These are phyloP conservation scores for Penicillium sp. DNA, from an alignment of 2,329 filamentous ascomycete genomes.

Conservation along the genomic window DNA sequence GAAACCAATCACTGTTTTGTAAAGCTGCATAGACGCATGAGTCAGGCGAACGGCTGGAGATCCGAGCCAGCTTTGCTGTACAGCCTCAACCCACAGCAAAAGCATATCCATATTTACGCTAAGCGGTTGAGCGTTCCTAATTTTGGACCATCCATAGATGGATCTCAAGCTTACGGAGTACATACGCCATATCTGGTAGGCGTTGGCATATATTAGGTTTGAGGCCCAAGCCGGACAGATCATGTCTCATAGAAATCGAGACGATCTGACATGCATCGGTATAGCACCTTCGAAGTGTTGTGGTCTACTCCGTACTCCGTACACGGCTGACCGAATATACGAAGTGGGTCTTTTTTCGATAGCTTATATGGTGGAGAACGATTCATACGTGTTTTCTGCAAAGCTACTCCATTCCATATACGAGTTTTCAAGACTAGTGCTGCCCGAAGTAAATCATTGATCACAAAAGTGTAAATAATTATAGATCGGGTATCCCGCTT, in stretches of 20 bases:
- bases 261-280: slow-evolving; percentile 3
- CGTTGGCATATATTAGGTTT: background rate
- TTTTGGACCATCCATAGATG: slow-evolving; percentile 1
- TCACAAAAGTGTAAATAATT: background rate
- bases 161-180: no score
- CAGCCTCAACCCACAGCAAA: slow-evolving; percentile 8
- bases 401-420: background rate
- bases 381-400: background rate
- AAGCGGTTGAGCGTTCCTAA: background rate
- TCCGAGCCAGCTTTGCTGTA: slow-evolving; percentile 6
- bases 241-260: background rate
- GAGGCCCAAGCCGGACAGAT: background rate
- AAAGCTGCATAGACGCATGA: background rate
- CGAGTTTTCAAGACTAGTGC: background rate
- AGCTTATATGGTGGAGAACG: background rate
- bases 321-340: background rate
- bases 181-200: background rate
- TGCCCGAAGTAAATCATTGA: background rate
- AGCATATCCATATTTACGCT: background rate
- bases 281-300: background rate
- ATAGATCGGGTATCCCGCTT: background rate
- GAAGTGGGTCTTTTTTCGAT: background rate
- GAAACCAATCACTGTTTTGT: slow-evolving; percentile 1
- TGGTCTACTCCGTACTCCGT: no score
- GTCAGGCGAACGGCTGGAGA: slow-evolving; percentile 5